These are phyloP conservation scores for Lasiosphaeris hirsuta DNA, from an alignment of 495 filamentous ascomycete species.

Conservation along the genomic window DNA sequence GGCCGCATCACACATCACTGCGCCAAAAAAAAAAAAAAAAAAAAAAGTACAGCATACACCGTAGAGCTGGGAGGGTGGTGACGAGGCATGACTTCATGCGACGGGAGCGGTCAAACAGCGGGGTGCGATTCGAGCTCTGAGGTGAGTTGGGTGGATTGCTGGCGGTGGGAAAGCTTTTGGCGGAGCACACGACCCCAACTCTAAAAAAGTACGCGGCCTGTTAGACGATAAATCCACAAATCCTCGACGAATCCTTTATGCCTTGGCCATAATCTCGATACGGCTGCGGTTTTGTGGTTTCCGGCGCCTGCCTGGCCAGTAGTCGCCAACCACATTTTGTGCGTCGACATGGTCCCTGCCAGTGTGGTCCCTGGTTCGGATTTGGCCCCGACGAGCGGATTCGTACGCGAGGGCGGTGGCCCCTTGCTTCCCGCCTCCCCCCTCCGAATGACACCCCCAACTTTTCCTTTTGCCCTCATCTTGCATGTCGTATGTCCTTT, in stretches of 20 bases:
- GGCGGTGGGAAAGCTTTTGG: background rate
- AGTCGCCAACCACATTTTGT: constrained; percentile 21
- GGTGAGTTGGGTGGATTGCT: background rate
- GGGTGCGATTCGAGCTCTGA: background rate
- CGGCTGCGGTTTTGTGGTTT: background rate
- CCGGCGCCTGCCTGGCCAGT: constrained; percentile 26
- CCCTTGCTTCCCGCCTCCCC: background rate
- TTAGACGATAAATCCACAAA: too few relatives aligned
- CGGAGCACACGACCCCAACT: background rate
- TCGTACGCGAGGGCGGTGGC: background rate
- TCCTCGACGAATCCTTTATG: too few relatives aligned
- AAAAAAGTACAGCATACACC: too few relatives aligned
- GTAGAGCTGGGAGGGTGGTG: background rate
- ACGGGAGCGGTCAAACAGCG: background rate
- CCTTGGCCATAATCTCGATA: background rate
- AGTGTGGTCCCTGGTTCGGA: background rate
- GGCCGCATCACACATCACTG: too few relatives aligned
- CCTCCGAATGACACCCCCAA: constrained; percentile 1
- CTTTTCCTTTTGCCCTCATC: constrained; percentile 3
- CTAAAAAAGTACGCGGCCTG: too few relatives aligned
- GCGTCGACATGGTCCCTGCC: constrained; percentile 6
- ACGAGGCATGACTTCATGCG: constrained; percentile 5
- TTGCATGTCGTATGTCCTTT: background rate
- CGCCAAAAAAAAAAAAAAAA: too few relatives aligned
- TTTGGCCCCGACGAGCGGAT: constrained; percentile 5